Conservation (phyloP, 2,329 filamentous ascomycete genomes). For the Monilinia aucupariae region DNA sequence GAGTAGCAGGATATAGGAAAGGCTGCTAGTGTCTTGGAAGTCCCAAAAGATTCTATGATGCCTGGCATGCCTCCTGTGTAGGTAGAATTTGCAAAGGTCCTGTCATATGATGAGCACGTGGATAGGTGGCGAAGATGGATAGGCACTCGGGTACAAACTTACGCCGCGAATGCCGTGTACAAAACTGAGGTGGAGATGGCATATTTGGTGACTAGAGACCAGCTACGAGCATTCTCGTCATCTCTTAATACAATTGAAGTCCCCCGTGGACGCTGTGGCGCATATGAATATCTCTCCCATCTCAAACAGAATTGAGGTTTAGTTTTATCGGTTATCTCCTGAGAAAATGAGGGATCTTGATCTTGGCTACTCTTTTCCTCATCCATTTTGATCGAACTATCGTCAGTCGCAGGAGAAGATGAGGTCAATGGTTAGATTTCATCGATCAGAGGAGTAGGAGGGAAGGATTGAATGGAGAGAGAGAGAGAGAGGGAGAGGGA, state of each 20-base stretch:
- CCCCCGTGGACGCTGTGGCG: constrained; percentile 5
- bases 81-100: constrained; percentile 17
- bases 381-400: neutral
- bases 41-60: constrained; percentile 5
- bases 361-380: neutral
- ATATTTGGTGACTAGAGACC: neutral
- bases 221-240: neutral
- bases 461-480: neutral
- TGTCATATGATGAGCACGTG: constrained; percentile 9
- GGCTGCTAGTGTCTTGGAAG: constrained; percentile 14
- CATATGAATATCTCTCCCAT: constrained; percentile 7
- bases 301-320: constrained; percentile 10
- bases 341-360: neutral
- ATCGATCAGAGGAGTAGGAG: neutral
- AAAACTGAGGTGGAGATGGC: constrained; percentile 4
- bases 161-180: constrained; percentile 13
- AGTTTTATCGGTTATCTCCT: neutral
- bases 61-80: constrained; percentile 16
- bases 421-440: neutral
- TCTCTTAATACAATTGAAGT: constrained; percentile 1
- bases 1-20: constrained; percentile 18
- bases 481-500: no score
- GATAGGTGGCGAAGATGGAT: neutral
- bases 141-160: neutral
- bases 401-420: neutral